A percentile compares a stretch with the other conserved stretches of the same genome.
Evolutionary conservation across 177 flowering plant species (phyloP).

Genomic region (Tripterygium wilfordii): DNA sequence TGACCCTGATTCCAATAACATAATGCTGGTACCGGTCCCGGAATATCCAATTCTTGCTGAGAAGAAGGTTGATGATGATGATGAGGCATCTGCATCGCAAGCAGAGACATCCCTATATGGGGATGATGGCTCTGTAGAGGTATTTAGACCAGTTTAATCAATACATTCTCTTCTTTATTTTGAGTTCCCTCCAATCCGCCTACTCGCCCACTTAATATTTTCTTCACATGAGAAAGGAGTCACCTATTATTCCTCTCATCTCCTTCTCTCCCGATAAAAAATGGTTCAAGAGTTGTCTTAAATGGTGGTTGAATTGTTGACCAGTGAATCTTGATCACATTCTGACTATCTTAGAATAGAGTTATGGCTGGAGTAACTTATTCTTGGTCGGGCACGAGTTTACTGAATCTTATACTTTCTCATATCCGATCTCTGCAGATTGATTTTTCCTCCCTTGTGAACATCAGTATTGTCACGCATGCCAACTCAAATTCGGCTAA

Average conservation of each 20-base stretch:
- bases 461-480: slow-evolving; percentile 50
- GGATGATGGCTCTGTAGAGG: slow-evolving; percentile 93
- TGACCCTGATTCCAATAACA: slow-evolving; percentile 35
- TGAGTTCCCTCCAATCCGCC: background rate
- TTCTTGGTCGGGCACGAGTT: no score
- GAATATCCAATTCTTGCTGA: slow-evolving; percentile 49
- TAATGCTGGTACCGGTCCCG: slow-evolving; percentile 48
- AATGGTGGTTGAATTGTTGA: no score
- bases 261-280: no score
- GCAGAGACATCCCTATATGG: slow-evolving; percentile 44
- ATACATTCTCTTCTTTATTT: background rate
- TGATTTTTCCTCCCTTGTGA: slow-evolving; percentile 59
- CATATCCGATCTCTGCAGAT: slow-evolving; percentile 64
- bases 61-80: slow-evolving; percentile 40
- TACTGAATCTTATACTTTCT: no score
- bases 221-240: no score
- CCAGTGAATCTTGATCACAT: no score
- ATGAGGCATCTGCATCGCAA: slow-evolving; percentile 26
- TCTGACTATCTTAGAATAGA: no score
- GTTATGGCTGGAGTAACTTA: no score
- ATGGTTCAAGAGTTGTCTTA: no score
- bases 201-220: no score
- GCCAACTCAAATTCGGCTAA: slow-evolving; percentile 17
- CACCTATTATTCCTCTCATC: no score
- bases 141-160: slow-evolving; percentile 15